Conservation (phyloP, 768 basidiomycete genomes). For the Gymnopilus dilepis region DNA sequence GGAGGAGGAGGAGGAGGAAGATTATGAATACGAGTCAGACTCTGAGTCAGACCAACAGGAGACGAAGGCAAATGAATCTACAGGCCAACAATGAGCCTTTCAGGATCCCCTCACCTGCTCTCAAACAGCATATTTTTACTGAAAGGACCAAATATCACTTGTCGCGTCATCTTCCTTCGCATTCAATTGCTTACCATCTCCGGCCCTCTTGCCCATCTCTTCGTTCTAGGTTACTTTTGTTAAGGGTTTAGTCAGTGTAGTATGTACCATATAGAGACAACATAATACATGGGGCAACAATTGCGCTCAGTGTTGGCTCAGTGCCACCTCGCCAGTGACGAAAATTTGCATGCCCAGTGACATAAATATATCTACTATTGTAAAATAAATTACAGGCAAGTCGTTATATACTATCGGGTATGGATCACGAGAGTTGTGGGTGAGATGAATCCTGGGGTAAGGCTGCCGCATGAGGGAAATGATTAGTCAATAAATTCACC, state of each 20-base stretch:
- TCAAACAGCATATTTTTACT: not conserved
- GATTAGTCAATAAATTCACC: slow-evolving; percentile 59
- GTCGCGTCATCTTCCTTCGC: not conserved
- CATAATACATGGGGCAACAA: not conserved
- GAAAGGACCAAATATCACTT: not conserved
- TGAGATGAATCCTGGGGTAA: slow-evolving; percentile 29
- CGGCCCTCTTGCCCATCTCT: not conserved
- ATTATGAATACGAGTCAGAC: slow-evolving; percentile 30
- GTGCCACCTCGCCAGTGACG: too few species aligned
- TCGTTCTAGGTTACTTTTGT: slow-evolving; percentile 5
- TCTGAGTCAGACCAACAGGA: slow-evolving; percentile 23
- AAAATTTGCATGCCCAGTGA: too few species aligned
- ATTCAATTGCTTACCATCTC: not conserved
- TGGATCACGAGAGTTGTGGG: slow-evolving; percentile 10
- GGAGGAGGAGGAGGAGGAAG: slow-evolving; percentile 60
- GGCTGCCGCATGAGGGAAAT: slow-evolving; percentile 60
- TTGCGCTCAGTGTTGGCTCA: too few species aligned
- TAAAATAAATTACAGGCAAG: slow-evolving; percentile 1
- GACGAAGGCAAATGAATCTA: slow-evolving; percentile 7
- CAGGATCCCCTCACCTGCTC: not conserved
- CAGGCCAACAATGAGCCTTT: not conserved
- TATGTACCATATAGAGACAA: slow-evolving; percentile 23
- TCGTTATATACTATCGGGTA: not conserved
- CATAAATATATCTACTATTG: not conserved
- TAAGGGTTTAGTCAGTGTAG: slow-evolving; percentile 14